Percentiles rank a stretch among this genome's conserved stretches.
These are phyloP conservation scores for Macrolepiota albuminosa DNA, from an alignment of 768 basidiomycete species.

Conservation along the genomic window DNA sequence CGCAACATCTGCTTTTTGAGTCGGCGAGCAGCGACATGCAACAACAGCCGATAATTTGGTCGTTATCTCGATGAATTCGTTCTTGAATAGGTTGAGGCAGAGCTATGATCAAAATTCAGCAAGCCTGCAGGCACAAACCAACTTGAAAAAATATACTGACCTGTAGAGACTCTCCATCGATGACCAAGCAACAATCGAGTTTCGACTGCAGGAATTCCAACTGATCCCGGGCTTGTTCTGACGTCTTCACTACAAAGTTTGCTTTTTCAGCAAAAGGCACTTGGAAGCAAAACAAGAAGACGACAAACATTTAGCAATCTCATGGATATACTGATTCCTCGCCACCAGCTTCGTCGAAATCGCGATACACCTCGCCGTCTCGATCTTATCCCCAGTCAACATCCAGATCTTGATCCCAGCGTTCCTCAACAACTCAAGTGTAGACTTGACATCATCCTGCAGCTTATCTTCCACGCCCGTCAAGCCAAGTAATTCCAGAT, in stretches of 20 bases:
- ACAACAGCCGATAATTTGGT: conserved; percentile 96
- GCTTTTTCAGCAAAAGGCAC: neutral
- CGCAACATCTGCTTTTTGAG: conserved; percentile 98
- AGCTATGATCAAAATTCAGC: conserved; percentile 44
- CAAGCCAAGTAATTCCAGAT: conserved; percentile 86
- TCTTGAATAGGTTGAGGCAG: conserved; percentile 84
- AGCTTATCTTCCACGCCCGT: conserved; percentile 99
- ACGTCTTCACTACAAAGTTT: conserved; percentile 65
- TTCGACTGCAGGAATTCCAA: conserved; percentile 94
- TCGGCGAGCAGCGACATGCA: conserved; percentile 96
- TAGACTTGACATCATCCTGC: conserved; percentile 94
- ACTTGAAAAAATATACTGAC: conserved; percentile 31
- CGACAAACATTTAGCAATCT: conserved; percentile 82
- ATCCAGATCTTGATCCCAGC: conserved; percentile 99
- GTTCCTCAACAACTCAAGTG: conserved; percentile 88
- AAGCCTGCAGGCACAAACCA: neutral
- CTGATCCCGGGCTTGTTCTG: conserved; percentile 79
- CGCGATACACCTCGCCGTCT: conserved; percentile 97
- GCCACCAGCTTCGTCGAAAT: conserved; percentile 96
- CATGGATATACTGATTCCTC: conserved; percentile 95
- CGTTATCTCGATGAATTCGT: conserved; percentile 93
- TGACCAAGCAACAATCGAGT: conserved; percentile 95
- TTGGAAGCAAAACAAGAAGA: neutral
- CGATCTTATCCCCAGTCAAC: conserved; percentile 98
- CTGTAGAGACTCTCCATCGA: conserved; percentile 95